Evolutionary conservation across 192 early-diverging fungal genomes (phyloP).

Genomic region (Spizellomyces punctatus): DNA sequence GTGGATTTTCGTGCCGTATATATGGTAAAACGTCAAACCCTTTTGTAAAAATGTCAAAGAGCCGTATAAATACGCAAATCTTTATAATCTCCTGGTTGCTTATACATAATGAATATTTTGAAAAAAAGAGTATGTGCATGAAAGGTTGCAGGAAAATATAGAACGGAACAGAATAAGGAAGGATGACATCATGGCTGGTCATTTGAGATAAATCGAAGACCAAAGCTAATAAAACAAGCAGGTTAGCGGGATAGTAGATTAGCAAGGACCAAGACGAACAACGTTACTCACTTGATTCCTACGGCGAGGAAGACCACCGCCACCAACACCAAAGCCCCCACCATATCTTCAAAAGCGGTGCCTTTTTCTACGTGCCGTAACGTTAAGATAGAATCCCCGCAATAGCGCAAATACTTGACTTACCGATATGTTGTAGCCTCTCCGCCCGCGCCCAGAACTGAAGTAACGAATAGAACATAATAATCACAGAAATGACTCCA

Average conservation of each 20-base stretch:
- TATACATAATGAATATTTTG: too few relatives aligned
- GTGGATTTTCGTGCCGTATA: slow-evolving; percentile 81
- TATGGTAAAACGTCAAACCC: slow-evolving; percentile 4
- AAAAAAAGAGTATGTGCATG: too few relatives aligned
- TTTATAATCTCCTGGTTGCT: too few relatives aligned
- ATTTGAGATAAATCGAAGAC: not conserved
- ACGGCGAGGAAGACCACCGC: slow-evolving; percentile 53
- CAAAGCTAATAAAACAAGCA: not conserved
- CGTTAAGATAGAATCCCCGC: not conserved
- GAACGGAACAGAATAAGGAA: too few relatives aligned
- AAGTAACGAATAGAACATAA: slow-evolving; percentile 66
- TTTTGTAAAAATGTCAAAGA: too few relatives aligned
- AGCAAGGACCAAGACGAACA: not conserved
- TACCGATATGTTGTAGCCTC: slow-evolving; percentile 41
- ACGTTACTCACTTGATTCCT: slow-evolving; percentile 28
- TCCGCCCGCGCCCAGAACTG: slow-evolving; percentile 61
- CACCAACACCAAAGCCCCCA: slow-evolving; percentile 64
- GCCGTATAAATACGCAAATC: too few relatives aligned
- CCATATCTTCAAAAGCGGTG: slow-evolving; percentile 54
- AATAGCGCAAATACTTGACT: not conserved
- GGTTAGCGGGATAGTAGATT: not conserved
- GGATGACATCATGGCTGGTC: not conserved
- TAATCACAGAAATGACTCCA: slow-evolving; percentile 54
- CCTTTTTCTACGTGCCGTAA: slow-evolving; percentile 13
- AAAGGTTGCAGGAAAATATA: too few relatives aligned